Evolutionary conservation across 345 rosid species (phyloP), one percentile per base, ranked within the genome.

Genomic region (Pistacia vera): DNA sequence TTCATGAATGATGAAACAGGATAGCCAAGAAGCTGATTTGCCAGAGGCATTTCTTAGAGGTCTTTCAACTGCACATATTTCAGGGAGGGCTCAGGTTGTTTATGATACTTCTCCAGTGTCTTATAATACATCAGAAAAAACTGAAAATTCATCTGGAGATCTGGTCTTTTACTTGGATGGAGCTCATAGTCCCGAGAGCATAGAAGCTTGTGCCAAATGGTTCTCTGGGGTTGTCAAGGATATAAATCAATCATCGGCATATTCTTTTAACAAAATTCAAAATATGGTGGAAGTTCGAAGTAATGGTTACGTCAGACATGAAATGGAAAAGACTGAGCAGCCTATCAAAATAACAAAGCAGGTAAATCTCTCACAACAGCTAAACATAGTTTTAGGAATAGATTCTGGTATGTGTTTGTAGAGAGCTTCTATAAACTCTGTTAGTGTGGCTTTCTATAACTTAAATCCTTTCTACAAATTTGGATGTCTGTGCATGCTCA

Each of bases 171-270:
- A 92, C 84, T 82, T 95, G 80, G 99, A 95, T 83, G 99, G 99
- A 84, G 99, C 99, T 75, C 98, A 95, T 77, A 92, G 96, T 86
- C 98, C 99, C 12, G 98, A 93, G 75, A 95, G 99, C 86, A 92
- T 95, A 93, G 97, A 95, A 81, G 93, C 75, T 28, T 95, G 99
- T 77, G 98, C 91, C 75, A 82, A 77, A 84, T 94, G 98, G 98
- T 94, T 92, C 83, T 89, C 93, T 78, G 63, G 83, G 71, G 87
- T 87, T 6, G 85, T 85, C 66, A 82, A 81, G 81, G 90, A 75
- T 52, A 81, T 80, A 46, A 69, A 71, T 33, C 54, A 66, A 18
- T 46, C 75, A 64, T 71, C 80, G 17, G 70, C 74, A 35, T 73
- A 77, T 48, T 70, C 85, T 70, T 66, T 81, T 16, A 52, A 22